Evolutionary conservation across 1,284 basidiomycete species (phyloP).

Genomic region (Dichomitus squalens): DNA sequence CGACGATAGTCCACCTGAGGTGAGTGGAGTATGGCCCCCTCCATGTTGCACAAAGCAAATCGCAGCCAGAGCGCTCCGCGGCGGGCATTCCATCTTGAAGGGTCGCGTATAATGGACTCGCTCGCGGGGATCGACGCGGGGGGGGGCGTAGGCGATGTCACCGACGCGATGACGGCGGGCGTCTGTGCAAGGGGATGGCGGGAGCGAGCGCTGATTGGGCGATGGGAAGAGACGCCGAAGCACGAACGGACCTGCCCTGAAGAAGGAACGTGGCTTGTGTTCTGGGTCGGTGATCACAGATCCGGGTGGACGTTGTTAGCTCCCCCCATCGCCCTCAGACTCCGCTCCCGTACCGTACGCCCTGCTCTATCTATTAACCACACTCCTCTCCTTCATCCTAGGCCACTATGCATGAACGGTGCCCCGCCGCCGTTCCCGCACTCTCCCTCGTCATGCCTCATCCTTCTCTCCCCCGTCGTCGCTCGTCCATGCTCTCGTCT

Average conservation of each 20-base stretch:
- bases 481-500: conserved; percentile 34
- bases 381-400: conserved; percentile 34
- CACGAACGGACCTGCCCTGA: conserved; percentile 36
- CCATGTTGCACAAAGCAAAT: neutral
- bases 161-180: conserved; percentile 14
- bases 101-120: neutral
- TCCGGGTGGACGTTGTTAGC: conserved; percentile 23
- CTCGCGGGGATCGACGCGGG: conserved; percentile 13
- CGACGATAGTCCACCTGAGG: neutral
- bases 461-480: conserved; percentile 35
- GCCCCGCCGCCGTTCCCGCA: conserved; percentile 33
- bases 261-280: conserved; percentile 30
- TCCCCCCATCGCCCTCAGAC: conserved; percentile 32
- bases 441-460: conserved; percentile 41
- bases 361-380: conserved; percentile 26
- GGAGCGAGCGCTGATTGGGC: conserved; percentile 5
- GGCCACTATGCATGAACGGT: conserved; percentile 38
- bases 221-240: neutral
- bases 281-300: conserved; percentile 24
- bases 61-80: no score
- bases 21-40: neutral
- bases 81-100: neutral
- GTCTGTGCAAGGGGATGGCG: conserved; percentile 8
- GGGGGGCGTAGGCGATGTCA: conserved; percentile 15
- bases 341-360: conserved; percentile 29